Base-by-base conservation (phyloP, 1,284 basidiomycete genomes). In the Papiliotrema fonsecae region DNA sequence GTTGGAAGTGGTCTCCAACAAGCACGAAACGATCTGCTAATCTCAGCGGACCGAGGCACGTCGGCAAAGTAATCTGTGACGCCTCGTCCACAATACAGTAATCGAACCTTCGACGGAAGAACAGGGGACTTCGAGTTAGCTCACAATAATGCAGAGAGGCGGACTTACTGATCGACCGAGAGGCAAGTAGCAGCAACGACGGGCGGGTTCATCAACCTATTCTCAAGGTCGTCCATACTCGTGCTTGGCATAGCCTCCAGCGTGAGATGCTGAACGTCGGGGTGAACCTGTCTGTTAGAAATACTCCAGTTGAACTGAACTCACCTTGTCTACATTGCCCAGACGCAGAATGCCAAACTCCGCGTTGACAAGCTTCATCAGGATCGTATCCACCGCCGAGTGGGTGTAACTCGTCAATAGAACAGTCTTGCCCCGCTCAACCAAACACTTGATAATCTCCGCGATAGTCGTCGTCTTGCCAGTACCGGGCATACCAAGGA, bases 31-130 rank as follows among this genome's bases (percentile, higher is more conserved):
- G 88, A 41, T 91, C 81, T 3, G 92, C 90, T 60, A 86, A 90
- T 0, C 92, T 82, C 6, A 98, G 75, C 0, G 96, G 94, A 0
- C 96, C 94, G 1, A 98, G 77, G 64, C 91, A 97, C 0, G 92
- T 93, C 0, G 96, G 96, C 2, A 98, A 73, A 0, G 94, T 97
- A 55, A 98, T 93, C 70, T 99, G 96, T 0, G 93, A 97, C 0
- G 94, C 96, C 69, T 98, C 96, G 60, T 98, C 96, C 13, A 98
- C 86, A 51, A 98, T 97, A 74, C 94, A 98, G 64, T 93, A 94
- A 70, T 99, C 93, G 64, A 98, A 99, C 9, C 77, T 81, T 6
- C 90, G 79, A 21, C 86, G 81, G 35, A 81, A 80, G 72, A 98
- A 97, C 5, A 97, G 64, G 0, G 90, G 83, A 62, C 90, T 93